phyloP scores from a whole-genome alignment of 2,329 filamentous ascomycete species.

The Sclerotinia spermophila region DNA sequence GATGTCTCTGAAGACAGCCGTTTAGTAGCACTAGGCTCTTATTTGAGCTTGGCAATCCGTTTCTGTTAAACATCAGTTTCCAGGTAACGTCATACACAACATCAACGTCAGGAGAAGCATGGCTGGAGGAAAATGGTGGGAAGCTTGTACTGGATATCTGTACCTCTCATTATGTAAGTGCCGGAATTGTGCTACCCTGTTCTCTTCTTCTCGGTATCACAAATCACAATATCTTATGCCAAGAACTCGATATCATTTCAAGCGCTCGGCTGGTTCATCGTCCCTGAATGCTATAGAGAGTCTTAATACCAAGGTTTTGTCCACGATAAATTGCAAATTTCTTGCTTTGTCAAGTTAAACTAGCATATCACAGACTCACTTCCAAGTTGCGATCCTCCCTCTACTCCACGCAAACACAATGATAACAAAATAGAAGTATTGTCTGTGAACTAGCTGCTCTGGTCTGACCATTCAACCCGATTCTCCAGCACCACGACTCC shows the following conservation, averaged over 20 bases:
- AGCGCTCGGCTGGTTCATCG: neutral
- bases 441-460: neutral
- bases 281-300: neutral
- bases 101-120: neutral
- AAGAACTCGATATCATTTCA: neutral
- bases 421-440: neutral
- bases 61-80: neutral
- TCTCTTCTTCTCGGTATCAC: neutral
- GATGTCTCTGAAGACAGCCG: neutral
- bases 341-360: neutral
- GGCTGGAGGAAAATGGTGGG: neutral
- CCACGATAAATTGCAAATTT: neutral
- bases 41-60: neutral
- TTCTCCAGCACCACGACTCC: neutral
- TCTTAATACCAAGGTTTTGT: neutral
- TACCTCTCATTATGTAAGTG: neutral
- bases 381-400: neutral
- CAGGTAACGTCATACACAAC: neutral
- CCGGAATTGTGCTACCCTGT: neutral
- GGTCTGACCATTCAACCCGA: neutral
- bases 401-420: neutral
- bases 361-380: neutral
- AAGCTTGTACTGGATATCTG: neutral
- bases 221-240: neutral
- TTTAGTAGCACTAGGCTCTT: neutral